These are phyloP conservation scores for Cladophialophora carrionii DNA, from an alignment of 2,329 filamentous ascomycete genomes.

Conservation along the genomic window DNA sequence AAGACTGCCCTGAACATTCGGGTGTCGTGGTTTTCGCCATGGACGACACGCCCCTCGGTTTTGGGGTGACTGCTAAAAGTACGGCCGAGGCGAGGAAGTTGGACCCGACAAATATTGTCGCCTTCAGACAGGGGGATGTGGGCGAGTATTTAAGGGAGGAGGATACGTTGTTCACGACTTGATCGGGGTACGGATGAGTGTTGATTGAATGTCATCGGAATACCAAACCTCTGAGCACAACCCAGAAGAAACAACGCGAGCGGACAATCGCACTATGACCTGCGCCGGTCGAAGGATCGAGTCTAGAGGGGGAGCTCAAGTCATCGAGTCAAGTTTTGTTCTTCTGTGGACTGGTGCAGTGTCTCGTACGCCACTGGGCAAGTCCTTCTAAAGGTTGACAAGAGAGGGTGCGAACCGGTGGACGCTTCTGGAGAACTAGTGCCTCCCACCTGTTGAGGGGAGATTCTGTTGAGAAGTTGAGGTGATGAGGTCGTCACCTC, in stretches of 20 bases:
- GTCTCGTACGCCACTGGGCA: neutral
- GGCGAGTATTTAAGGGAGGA: conserved; percentile 92
- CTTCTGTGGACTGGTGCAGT: neutral
- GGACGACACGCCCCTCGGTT: conserved; percentile 87
- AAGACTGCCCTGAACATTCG: conserved; percentile 91
- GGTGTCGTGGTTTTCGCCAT: conserved; percentile 88
- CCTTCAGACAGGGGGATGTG: conserved; percentile 89
- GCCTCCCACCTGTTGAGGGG: too few relatives aligned
- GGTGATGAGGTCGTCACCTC: neutral
- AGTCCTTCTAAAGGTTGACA: neutral
- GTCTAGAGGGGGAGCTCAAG: neutral
- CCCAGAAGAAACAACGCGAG: neutral
- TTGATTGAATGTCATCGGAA: neutral
- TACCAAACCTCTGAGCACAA: neutral
- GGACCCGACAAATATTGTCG: conserved; percentile 86
- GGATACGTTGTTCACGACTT: conserved; percentile 65
- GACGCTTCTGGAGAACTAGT: neutral
- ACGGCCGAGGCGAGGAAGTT: conserved; percentile 80
- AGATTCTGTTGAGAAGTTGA: neutral
- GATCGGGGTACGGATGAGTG: conserved; percentile 15
- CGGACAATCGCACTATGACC: neutral
- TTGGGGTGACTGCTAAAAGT: conserved; percentile 86
- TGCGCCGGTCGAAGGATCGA: neutral
- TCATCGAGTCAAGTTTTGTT: neutral
- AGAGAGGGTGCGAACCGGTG: neutral